Evolutionary conservation across 1,284 basidiomycete genomes (phyloP), one percentile per base, ranked within the genome.

Genomic region (Boletus sp.): DNA sequence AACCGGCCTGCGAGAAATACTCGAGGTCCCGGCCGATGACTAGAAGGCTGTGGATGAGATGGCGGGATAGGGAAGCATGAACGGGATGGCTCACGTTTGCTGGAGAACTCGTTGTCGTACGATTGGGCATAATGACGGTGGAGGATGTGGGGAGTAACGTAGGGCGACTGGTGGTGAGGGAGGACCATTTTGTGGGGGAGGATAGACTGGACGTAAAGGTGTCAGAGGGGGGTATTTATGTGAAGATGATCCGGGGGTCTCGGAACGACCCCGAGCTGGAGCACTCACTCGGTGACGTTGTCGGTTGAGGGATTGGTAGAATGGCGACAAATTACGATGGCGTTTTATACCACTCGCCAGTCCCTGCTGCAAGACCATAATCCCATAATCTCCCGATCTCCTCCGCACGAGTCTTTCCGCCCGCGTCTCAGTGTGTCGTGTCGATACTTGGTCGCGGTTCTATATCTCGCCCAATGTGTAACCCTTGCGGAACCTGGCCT

Each of bases 1-100:
- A 99, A 57, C 95, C 95, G 54, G 96, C 95, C 73, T 97, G 89
- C 45, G 96, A 99, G 82, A 98, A 97, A 75, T 96, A 93, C 71
- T 94, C 88, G 65, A 99, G 81, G 67, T 97, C 92, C 59, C 84
- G 85, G 58, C 91, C 93, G 62, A 95, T 85, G 64, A 94, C 87
- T 90, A 17, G 26, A 10, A 2, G 14, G 30, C 32, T 20, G 5
- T 23, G 9, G 19, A 35, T 57, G 55, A 47, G 60, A 37, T 44
- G 37, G 52, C 37, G 35, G 38, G 38, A 44, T 26, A 29, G 0
- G 27, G 17, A 19, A 16, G 12, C 4, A 36, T 9, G 29, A n/a
- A 16, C 2, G 16, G 81, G 17, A 40, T 1, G 0, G 42, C 64
- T 51, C 41, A 89, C 87, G 73, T 36, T 74, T 78, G 53, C 75